Evolutionary conservation across 2,329 filamentous ascomycete genomes (phyloP), one percentile per base, ranked within the genome.

Genomic region (Cercospora zeina): DNA sequence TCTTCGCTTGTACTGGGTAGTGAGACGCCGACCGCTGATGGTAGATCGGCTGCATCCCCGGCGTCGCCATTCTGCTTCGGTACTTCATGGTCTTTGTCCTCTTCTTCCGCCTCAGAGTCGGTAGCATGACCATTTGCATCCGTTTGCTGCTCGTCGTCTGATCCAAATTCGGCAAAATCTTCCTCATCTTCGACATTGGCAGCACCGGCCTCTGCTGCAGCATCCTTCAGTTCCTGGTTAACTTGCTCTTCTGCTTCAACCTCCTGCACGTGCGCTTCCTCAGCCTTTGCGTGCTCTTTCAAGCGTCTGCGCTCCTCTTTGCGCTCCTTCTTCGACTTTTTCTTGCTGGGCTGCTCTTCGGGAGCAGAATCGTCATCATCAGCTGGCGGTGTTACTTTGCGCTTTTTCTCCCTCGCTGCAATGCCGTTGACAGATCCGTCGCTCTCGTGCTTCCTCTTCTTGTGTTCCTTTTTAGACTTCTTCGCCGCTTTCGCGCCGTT

Each of bases 1-100:
- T 88, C 84, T 54, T 77, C 79, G 57, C 84, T 84, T 31, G 85
- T 82, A 31, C 81, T 81, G 2, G 87, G 87, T 55, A 87, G 75
- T 11, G 81, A 79, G 55, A 87, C 81, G 13, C 80, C 83, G 71
- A 76, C 82, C 74, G 73, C 77, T 9, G 82, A 82, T n/a, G 83
- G 83, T 9, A 87, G 77, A 60, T 84, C 83, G 27, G 78, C 73
- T 8, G 75, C 69, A 54, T 74, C 68, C 49, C 73, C 75, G 10
- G 75, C 68, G 11, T 79, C 73, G 36, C 69, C 68, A 60, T 56
- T 69, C 37, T 58, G 57, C 14, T 55, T 45, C 10, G 58, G 54
- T 27, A 30, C 31, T 27, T 51, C 39, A 10, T 65, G 54, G 21
- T 70, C 73, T 21, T 73, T 73, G 36, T 71, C 65, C 14, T 71